A percentile compares a stretch with the other conserved stretches of the same genome.
phyloP scores from a whole-genome alignment of 306 rosid species.

The Vigna hirtella region DNA sequence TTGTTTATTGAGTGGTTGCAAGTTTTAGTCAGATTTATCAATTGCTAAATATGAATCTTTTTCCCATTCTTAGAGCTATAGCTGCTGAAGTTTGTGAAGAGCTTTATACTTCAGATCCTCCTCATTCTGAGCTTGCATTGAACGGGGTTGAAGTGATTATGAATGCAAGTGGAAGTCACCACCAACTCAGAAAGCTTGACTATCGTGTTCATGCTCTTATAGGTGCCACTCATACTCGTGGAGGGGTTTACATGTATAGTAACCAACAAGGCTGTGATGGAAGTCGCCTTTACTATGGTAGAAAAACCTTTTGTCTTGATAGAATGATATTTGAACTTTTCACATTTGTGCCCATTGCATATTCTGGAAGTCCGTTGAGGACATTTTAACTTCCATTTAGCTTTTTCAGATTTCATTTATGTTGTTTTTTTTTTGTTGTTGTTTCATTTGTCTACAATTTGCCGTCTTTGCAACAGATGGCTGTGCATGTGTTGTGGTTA shows the following conservation, averaged over 20 bases:
- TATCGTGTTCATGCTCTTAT: conserved; percentile 89
- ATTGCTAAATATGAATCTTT: conserved; percentile 40
- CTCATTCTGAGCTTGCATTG: conserved; percentile 91
- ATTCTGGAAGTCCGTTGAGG: conserved; percentile 29
- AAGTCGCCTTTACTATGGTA: conserved; percentile 96
- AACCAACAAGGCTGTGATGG: conserved; percentile 98
- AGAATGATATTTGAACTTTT: conserved; percentile 15
- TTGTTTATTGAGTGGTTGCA: conserved; percentile 32
- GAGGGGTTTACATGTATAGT: conserved; percentile 97
- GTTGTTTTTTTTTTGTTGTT: conserved; percentile 7
- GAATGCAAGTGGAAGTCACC: conserved; percentile 99
- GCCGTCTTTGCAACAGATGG: conserved; percentile 69
- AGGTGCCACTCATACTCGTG: conserved; percentile 86
- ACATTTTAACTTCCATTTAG: conserved; percentile 35
- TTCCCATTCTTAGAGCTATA: conserved; percentile 69
- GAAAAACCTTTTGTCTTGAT: conserved; percentile 4
- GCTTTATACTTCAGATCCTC: conserved; percentile 78
- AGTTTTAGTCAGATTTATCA: conserved; percentile 34
- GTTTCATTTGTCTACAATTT: conserved; percentile 28
- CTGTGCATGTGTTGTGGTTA: conserved; percentile 83
- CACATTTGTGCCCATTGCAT: conserved; percentile 11
- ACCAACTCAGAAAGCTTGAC: conserved; percentile 96
- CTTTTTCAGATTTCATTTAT: conserved; percentile 30
- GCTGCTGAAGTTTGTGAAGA: conserved; percentile 98
- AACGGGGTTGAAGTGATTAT: conserved; percentile 97